Evolutionary conservation across 2,329 filamentous ascomycete genomes (phyloP).

Genomic region (Cercospora beticola): DNA sequence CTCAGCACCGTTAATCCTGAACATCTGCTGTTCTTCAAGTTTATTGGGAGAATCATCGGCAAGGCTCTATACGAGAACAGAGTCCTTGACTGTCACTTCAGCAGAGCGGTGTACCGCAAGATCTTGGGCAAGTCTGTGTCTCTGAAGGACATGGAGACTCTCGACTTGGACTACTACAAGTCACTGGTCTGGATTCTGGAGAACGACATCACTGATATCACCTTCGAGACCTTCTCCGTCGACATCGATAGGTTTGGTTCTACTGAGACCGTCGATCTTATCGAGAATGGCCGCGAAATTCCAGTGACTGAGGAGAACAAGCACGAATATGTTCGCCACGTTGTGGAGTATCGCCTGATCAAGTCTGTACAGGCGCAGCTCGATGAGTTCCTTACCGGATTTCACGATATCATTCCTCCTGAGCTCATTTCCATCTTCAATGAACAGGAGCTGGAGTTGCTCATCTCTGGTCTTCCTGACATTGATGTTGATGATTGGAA

Average conservation of each 20-base stretch:
- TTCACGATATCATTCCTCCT: conserved; percentile 96
- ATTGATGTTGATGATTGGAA: conserved; percentile 99
- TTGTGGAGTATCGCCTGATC: conserved; percentile 90
- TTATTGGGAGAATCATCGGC: conserved; percentile 96
- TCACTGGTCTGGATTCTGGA: conserved; percentile 97
- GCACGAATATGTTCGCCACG: conserved; percentile 90
- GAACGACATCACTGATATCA: conserved; percentile 97
- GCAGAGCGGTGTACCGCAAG: conserved; percentile 95
- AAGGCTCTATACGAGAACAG: conserved; percentile 96
- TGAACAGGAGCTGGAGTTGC: conserved; percentile 91
- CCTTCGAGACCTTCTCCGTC: conserved; percentile 92
- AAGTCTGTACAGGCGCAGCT: conserved; percentile 93
- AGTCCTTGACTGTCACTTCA: conserved; percentile 97
- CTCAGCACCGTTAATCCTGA: conserved; percentile 92
- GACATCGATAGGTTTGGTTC: conserved; percentile 94
- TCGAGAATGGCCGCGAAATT: conserved; percentile 84
- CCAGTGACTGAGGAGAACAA: conserved; percentile 97
- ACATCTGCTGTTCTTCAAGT: conserved; percentile 98
- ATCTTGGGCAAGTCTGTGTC: conserved; percentile 93
- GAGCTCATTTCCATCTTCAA: conserved; percentile 97
- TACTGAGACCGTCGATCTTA: conserved; percentile 80
- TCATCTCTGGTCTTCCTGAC: conserved; percentile 95
- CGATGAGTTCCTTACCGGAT: conserved; percentile 77
- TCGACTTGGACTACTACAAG: conserved; percentile 98
- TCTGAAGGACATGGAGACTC: conserved; percentile 98